Evolutionary conservation across 352 stramenopile species (phyloP).

Genomic region (Globisporangium camurandrum): DNA sequence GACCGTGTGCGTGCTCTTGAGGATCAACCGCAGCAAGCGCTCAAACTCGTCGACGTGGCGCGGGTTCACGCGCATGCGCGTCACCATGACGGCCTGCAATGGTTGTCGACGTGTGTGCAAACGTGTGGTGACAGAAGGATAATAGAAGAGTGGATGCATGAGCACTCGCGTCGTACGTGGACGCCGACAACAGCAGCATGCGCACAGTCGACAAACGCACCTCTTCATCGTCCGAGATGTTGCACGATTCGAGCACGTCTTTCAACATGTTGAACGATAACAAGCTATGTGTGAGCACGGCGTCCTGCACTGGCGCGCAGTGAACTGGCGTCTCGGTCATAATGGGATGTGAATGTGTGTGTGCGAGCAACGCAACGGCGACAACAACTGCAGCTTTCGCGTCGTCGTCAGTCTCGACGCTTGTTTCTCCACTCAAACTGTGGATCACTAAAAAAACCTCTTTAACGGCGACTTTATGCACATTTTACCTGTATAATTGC

Average conservation of each 20-base stretch:
- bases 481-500: no score
- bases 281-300: slow-evolving; percentile 43
- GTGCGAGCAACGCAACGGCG: not conserved
- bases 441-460: no score
- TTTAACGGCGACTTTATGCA: no score
- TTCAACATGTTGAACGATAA: slow-evolving; percentile 72
- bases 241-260: slow-evolving; percentile 64
- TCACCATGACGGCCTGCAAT: slow-evolving; percentile 68
- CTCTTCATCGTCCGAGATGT: slow-evolving; percentile 76
- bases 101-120: not conserved
- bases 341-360: not conserved
- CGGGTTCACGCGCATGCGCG: slow-evolving; percentile 69
- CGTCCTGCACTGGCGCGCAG: not conserved
- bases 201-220: slow-evolving; percentile 15
- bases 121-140: no score
- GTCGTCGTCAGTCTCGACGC: no score
- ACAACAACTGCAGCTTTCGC: no score
- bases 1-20: slow-evolving; percentile 72
- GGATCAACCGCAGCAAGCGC: slow-evolving; percentile 65
- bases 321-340: not conserved
- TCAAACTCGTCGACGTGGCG: slow-evolving; percentile 76
- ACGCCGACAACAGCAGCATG: not conserved
- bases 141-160: no score
- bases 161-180: no score
- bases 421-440: no score